A percentile compares a stretch with the other conserved stretches of the same genome.
phyloP scores from a whole-genome alignment of 768 basidiomycete species.

The Agrocybe praecox region DNA sequence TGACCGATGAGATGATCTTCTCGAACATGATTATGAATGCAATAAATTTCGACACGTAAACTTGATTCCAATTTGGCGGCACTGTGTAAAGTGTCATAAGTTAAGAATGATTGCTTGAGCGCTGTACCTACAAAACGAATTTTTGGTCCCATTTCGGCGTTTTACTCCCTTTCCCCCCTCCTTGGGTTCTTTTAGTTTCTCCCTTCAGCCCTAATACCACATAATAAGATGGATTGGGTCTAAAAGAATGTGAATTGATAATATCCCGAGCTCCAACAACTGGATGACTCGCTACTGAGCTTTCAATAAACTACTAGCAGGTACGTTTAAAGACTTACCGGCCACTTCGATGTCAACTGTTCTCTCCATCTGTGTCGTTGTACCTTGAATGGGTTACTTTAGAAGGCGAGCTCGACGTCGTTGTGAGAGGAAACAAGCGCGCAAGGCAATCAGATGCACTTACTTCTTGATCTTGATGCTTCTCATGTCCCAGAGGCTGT shows the following conservation, averaged over 20 bases:
- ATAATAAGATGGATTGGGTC: not conserved
- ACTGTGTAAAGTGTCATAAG: not conserved
- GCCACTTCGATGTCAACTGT: not conserved
- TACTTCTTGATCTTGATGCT: no score
- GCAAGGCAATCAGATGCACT: no score
- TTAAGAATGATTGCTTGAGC: not conserved
- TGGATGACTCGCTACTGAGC: not conserved
- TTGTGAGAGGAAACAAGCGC: no score
- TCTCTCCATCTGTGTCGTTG: not conserved
- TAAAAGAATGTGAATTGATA: not conserved
- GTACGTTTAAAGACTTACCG: not conserved
- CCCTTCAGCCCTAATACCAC: not conserved
- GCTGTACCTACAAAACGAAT: slow-evolving; percentile 5
- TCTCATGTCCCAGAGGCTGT: no score
- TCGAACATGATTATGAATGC: not conserved
- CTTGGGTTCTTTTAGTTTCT: not conserved
- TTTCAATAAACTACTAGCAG: not conserved
- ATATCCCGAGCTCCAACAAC: not conserved
- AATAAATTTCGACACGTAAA: not conserved
- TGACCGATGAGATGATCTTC: not conserved
- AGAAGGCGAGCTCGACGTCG: no score
- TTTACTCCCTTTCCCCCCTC: not conserved
- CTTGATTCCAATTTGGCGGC: not conserved
- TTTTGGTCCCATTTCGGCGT: slow-evolving; percentile 5
- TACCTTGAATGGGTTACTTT: no score